A percentile compares a stretch with the other conserved stretches of the same genome.
phyloP scores from a whole-genome alignment of 805 yeast species.

The Spathaspora sp. region DNA sequence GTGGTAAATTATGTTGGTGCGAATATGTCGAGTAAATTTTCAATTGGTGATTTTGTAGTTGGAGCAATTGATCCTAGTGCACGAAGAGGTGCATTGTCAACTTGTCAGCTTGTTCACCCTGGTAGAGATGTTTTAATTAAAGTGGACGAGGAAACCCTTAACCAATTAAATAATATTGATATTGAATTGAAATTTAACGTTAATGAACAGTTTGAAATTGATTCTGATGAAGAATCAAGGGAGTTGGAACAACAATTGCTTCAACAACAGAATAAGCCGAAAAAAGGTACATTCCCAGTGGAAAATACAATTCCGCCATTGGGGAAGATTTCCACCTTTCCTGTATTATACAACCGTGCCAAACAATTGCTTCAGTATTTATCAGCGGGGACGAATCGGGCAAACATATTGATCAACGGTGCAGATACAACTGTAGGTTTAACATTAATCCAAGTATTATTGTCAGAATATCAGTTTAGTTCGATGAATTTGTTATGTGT shows the following conservation, averaged over 20 bases:
- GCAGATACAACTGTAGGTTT: conserved; percentile 38
- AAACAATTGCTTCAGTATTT: conserved; percentile 30
- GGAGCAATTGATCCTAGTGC: conserved; percentile 54
- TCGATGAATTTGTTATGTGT: conserved; percentile 25
- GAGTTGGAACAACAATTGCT: not conserved
- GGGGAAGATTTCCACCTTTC: conserved; percentile 31
- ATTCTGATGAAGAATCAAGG: conserved; percentile 4
- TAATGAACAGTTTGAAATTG: conserved; percentile 13
- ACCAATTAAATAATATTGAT: conserved; percentile 18
- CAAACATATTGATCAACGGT: conserved; percentile 38
- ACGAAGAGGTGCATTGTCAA: conserved; percentile 55
- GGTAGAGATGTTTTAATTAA: conserved; percentile 36
- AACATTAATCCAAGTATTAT: conserved; percentile 30
- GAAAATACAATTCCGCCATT: conserved; percentile 18
- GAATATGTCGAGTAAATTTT: conserved; percentile 19
- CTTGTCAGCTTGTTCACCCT: conserved; percentile 55
- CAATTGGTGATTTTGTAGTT: conserved; percentile 60
- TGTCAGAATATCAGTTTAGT: conserved; percentile 1
- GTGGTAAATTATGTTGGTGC: conserved; percentile 53
- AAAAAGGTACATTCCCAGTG: conserved; percentile 2
- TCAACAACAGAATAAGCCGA: not conserved
- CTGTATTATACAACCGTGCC: conserved; percentile 34
- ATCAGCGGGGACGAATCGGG: conserved; percentile 13
- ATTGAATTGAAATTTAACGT: conserved; percentile 16
- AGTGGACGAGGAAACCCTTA: conserved; percentile 21